These are phyloP conservation scores for Ehretia macrophylla DNA, from an alignment of 257 asterid species.

Conservation along the genomic window DNA sequence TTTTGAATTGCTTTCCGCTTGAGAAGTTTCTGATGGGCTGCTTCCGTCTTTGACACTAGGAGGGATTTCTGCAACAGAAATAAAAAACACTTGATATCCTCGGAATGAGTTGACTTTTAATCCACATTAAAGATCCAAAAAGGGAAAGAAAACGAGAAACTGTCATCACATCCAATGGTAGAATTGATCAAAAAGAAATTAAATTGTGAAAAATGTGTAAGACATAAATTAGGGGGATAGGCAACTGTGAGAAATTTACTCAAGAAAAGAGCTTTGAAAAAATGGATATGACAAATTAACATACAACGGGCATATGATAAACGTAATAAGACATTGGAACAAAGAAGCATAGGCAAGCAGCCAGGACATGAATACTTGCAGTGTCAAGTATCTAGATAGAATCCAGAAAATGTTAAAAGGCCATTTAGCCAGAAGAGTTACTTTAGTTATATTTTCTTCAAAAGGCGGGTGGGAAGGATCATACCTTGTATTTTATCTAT, in stretches of 20 bases:
- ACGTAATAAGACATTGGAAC: neutral
- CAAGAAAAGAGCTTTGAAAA: too few species aligned
- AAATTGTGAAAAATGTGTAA: neutral
- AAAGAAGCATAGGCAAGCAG: neutral
- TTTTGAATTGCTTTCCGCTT: conserved; percentile 29
- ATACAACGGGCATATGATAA: too few species aligned
- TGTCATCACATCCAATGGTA: too few species aligned
- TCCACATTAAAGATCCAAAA: neutral
- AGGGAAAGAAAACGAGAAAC: neutral
- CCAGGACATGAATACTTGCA: neutral
- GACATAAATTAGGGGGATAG: too few species aligned
- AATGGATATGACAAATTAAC: too few species aligned
- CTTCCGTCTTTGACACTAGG: conserved; percentile 21
- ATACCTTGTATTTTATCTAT: conserved; percentile 12
- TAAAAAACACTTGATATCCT: neutral
- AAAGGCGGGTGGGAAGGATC: neutral
- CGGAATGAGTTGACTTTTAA: neutral
- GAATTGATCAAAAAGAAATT: too few species aligned
- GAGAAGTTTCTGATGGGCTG: conserved; percentile 27
- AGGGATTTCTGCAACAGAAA: conserved; percentile 24
- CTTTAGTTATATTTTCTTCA: too few species aligned
- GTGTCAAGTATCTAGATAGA: neutral
- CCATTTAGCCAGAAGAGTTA: too few species aligned
- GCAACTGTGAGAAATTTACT: too few species aligned
- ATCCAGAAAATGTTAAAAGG: too few species aligned